Evolutionary conservation across 2,329 filamentous ascomycete genomes (phyloP).

Genomic region (Diaporthe caulivora): DNA sequence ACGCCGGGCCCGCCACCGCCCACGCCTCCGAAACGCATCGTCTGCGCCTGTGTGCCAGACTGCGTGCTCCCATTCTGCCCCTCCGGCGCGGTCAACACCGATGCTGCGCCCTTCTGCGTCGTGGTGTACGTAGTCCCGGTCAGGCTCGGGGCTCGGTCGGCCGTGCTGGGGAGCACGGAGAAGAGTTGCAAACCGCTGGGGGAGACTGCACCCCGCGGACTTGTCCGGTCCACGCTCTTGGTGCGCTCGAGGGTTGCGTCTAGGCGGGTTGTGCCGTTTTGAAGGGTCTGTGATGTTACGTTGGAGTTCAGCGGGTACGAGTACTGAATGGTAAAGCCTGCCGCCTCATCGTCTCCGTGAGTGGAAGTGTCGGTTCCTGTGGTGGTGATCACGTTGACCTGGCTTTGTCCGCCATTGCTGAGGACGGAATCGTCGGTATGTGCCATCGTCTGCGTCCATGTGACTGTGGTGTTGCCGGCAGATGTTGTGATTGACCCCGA

Average conservation of each 20-base stretch:
- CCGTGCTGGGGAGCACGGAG: conserved; percentile 45
- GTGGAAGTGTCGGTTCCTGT: conserved; percentile 46
- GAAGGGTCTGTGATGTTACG: conserved; percentile 41
- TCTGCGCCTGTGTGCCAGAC: conserved; percentile 68
- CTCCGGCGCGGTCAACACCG: conserved; percentile 60
- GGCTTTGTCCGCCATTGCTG: conserved; percentile 50
- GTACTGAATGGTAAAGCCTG: conserved; percentile 57
- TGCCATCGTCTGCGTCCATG: conserved; percentile 70
- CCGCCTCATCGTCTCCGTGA: neutral
- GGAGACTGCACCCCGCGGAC: conserved; percentile 57
- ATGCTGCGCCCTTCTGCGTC: conserved; percentile 68
- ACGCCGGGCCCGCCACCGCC: conserved; percentile 44
- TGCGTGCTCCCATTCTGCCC: conserved; percentile 57
- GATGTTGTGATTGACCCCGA: conserved; percentile 65
- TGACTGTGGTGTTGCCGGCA: conserved; percentile 45
- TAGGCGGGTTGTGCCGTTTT: conserved; percentile 28
- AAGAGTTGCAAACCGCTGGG: conserved; percentile 73
- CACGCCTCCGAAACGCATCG: conserved; percentile 60
- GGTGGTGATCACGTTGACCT: conserved; percentile 55
- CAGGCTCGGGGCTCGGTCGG: conserved; percentile 36
- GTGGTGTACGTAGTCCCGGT: conserved; percentile 60
- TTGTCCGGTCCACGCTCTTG: conserved; percentile 55
- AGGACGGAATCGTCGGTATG: conserved; percentile 66
- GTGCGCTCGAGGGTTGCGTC: conserved; percentile 46
- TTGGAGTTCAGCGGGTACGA: conserved; percentile 72